Evolutionary conservation across 805 yeast species (phyloP).

Genomic region (Yamadazyma scolyti): DNA sequence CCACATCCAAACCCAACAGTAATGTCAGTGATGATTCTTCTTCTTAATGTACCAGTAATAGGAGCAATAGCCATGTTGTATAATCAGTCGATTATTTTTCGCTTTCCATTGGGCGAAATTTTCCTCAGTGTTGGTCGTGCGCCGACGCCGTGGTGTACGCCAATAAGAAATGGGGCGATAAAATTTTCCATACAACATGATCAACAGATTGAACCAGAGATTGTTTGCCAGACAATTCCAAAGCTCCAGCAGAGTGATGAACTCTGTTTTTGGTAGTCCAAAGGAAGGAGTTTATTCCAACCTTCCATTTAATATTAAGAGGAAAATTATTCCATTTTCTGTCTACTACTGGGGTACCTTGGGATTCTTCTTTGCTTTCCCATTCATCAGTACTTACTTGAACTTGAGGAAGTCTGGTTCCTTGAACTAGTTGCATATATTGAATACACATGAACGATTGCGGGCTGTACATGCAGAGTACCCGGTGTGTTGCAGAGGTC

Average conservation of each 20-base stretch:
- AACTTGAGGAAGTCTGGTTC: slow-evolving; percentile 90
- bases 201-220: slow-evolving; percentile 12
- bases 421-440: no score
- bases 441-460: no score
- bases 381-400: slow-evolving; percentile 74
- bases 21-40: slow-evolving; percentile 77
- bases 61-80: slow-evolving; percentile 71
- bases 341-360: slow-evolving; percentile 77
- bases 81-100: not conserved
- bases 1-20: slow-evolving; percentile 64
- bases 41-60: slow-evolving; percentile 78
- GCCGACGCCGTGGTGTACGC: no score
- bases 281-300: slow-evolving; percentile 77
- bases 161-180: not conserved
- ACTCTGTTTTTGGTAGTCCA: slow-evolving; percentile 36
- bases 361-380: slow-evolving; percentile 49
- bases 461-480: no score
- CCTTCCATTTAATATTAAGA: slow-evolving; percentile 92
- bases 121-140: not conserved
- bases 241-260: slow-evolving; percentile 36
- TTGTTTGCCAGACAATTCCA: slow-evolving; percentile 39
- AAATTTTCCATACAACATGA: slow-evolving; percentile 5
- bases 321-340: slow-evolving; percentile 79
- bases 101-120: slow-evolving; percentile 7
- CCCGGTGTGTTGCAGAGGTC: no score